Conservation (phyloP, 306 rosid genomes). For the Sechiopsis laciniata region DNA sequence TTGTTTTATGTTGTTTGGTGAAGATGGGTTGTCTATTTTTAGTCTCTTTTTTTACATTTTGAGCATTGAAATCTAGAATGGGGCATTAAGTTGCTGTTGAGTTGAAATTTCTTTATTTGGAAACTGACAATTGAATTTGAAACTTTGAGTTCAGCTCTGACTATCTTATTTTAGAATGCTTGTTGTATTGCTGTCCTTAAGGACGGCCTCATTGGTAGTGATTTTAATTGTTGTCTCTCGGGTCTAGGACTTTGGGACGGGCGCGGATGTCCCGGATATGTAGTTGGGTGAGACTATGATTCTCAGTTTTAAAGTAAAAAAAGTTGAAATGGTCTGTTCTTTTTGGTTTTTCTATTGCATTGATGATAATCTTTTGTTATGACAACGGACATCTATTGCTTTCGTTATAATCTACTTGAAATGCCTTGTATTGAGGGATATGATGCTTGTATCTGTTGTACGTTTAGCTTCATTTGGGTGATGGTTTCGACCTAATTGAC, state of each 20-base stretch:
- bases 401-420: not conserved
- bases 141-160: not conserved
- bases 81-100: not conserved
- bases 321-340: not conserved
- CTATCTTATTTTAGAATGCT: not conserved
- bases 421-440: not conserved
- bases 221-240: no score
- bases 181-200: no score
- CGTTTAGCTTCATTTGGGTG: not conserved
- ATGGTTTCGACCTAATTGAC: no score
- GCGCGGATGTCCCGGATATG: no score
- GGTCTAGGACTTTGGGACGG: no score
- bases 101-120: conserved; percentile 1
- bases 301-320: no score
- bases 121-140: not conserved
- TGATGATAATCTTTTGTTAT: not conserved
- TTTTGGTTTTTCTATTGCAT: not conserved
- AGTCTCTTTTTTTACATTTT: not conserved
- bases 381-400: not conserved
- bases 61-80: not conserved
- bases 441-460: not conserved
- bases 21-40: conserved; percentile 3
- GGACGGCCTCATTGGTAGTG: no score
- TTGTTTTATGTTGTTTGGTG: not conserved
- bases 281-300: no score